Evolutionary conservation across 2,329 filamentous ascomycete species (phyloP).

Genomic region (Pyricularia pennisetigena): DNA sequence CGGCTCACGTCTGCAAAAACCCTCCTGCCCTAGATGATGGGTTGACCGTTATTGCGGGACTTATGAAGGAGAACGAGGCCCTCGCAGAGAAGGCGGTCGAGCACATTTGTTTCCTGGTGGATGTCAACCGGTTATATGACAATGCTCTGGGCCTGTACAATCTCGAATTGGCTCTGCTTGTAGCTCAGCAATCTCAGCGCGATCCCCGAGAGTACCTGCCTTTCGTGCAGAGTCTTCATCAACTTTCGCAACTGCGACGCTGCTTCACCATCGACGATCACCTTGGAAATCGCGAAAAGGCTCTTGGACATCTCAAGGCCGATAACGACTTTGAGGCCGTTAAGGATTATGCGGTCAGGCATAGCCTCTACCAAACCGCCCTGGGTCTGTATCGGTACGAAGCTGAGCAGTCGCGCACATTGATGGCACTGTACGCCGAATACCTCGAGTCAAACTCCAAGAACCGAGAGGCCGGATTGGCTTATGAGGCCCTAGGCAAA

Average conservation of each 20-base stretch:
- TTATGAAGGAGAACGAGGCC: conserved; percentile 50
- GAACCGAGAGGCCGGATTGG: conserved; percentile 79
- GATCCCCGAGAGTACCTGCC: conserved; percentile 93
- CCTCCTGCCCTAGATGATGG: conserved; percentile 86
- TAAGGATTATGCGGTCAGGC: conserved; percentile 66
- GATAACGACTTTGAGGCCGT: conserved; percentile 70
- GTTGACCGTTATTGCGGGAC: conserved; percentile 63
- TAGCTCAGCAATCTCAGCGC: conserved; percentile 92
- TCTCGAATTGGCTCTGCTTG: conserved; percentile 76
- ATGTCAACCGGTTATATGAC: conserved; percentile 86
- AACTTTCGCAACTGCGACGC: conserved; percentile 58
- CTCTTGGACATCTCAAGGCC: conserved; percentile 64
- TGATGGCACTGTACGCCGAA: conserved; percentile 72
- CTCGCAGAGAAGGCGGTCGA: conserved; percentile 84
- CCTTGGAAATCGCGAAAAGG: conserved; percentile 66
- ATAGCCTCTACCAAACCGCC: conserved; percentile 68
- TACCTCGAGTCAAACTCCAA: conserved; percentile 66
- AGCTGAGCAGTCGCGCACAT: conserved; percentile 47
- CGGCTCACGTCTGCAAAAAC: conserved; percentile 85
- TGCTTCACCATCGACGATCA: conserved; percentile 85
- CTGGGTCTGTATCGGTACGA: conserved; percentile 81
- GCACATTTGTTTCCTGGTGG: conserved; percentile 94
- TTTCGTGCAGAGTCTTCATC: conserved; percentile 81
- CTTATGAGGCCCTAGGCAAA: conserved; percentile 77
- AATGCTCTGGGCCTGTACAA: conserved; percentile 86